These are phyloP conservation scores for Rubus parviflorus DNA, from an alignment of 306 rosid genomes.

Conservation along the genomic window DNA sequence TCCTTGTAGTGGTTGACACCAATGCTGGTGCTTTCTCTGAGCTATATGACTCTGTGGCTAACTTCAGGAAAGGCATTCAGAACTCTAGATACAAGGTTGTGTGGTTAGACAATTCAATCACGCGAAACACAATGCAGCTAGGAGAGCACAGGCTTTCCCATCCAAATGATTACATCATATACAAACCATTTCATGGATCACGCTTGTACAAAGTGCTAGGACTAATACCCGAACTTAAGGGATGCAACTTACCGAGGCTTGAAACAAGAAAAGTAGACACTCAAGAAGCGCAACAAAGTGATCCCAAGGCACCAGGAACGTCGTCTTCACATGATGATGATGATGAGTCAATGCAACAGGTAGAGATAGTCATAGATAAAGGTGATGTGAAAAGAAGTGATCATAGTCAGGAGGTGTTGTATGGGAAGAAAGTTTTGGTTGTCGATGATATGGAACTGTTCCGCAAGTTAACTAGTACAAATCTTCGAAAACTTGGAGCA, in stretches of 20 bases:
- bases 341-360: not conserved
- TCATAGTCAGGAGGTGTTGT: slow-evolving; percentile 23
- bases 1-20: slow-evolving; percentile 34
- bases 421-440: slow-evolving; percentile 52
- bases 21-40: slow-evolving; percentile 24
- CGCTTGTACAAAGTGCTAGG: slow-evolving; percentile 42
- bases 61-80: slow-evolving; percentile 26
- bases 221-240: slow-evolving; percentile 21
- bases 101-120: slow-evolving; percentile 54
- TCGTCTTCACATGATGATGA: no score
- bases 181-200: slow-evolving; percentile 64
- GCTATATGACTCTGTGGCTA: slow-evolving; percentile 19
- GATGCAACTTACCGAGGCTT: slow-evolving; percentile 7
- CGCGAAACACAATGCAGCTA: slow-evolving; percentile 8
- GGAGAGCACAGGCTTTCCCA: slow-evolving; percentile 24
- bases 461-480: slow-evolving; percentile 26
- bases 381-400: not conserved
- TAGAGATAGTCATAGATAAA: not conserved
- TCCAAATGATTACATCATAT: slow-evolving; percentile 44
- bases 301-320: no score
- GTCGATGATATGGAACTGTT: slow-evolving; percentile 41
- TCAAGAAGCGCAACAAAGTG: not conserved
- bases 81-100: slow-evolving; percentile 48
- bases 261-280: not conserved
- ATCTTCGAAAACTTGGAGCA: slow-evolving; percentile 47